These are phyloP conservation scores for Globisporangium nagaii DNA, from an alignment of 352 stramenopile genomes.

Conservation along the genomic window DNA sequence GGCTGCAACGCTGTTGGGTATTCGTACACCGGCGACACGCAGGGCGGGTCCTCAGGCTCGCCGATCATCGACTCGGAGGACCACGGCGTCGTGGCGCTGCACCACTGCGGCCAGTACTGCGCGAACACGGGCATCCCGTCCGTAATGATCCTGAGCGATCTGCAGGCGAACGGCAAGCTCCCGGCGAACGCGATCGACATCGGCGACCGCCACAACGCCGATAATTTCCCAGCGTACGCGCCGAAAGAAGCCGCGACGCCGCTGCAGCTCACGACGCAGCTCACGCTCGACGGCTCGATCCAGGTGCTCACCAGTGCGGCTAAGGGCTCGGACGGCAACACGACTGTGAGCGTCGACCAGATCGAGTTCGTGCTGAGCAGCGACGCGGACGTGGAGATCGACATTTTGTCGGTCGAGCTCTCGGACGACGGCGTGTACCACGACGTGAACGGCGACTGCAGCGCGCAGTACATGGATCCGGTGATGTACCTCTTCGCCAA, in stretches of 20 bases:
- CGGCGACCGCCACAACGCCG: conserved; percentile 29
- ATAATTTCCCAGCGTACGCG: conserved; percentile 35
- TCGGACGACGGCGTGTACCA: conserved; percentile 40
- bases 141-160: conserved; percentile 33
- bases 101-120: conserved; percentile 59
- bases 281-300: conserved; percentile 26
- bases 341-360: conserved; percentile 36
- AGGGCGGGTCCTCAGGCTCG: conserved; percentile 55
- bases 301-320: conserved; percentile 6
- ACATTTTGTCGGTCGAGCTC: conserved; percentile 59
- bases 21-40: conserved; percentile 61
- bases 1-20: conserved; percentile 36
- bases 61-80: conserved; percentile 44
- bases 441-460: conserved; percentile 66
- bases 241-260: conserved; percentile 15
- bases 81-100: conserved; percentile 59
- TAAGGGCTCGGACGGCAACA: conserved; percentile 9
- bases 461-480: conserved; percentile 47
- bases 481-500: conserved; percentile 54
- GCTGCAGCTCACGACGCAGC: conserved; percentile 11
- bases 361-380: conserved; percentile 37
- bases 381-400: conserved; percentile 42
- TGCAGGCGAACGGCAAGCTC: conserved; percentile 20
- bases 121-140: conserved; percentile 54
- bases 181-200: conserved; percentile 27